Base-by-base conservation (phyloP, 306 rosid species). In the Prunus salicina region DNA sequence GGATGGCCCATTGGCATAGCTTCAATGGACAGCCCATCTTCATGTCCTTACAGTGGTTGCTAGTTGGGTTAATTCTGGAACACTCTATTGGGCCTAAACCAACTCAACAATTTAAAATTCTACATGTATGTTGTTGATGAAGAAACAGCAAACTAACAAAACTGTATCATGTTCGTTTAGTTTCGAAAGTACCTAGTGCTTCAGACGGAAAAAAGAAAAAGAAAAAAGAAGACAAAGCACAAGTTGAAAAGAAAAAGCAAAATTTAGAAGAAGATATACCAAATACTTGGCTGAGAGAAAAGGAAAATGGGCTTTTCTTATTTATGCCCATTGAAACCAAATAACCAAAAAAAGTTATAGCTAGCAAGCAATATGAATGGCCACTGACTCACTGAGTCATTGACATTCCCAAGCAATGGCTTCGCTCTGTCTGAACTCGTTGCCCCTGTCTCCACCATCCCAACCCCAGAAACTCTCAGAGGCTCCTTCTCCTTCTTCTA, bases 401-500 rank as follows among this genome's bases (percentile, higher is more conserved):
- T 55, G 65, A 20, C 15, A 0, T 64, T 71, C 80, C 20, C 52
- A 81, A 46, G 15, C 56, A 69, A 93, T 93, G 97, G 93, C 95
- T 74, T 89, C 97, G 27, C 81, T 90, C 14, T 91, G 89, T 72
- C 72, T 94, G 51, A 88, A 87, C 77, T 87, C 93, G 12, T 73
- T 85, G 55, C 84, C 93, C 57, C 64, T 87, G 6, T 83, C 87
- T 8, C 84, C 89, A 4, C 75, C 91, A 79, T 84, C 89, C 70
- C 93, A 80, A 32, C 78, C 89, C 80, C 91, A 85, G 75, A 89
- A 83, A 5, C 84, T 83, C 64, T 65, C 74, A 19, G 80, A 83
- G 56, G 65, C 81, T 55, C 13, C 84, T 51, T 19, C 71, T 28
- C 52, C 85, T 64, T 82, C 84, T 65, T 76, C 88, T 73, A 83